Conservation (phyloP, 352 stramenopile species). For the Phytophthora palmivora region DNA sequence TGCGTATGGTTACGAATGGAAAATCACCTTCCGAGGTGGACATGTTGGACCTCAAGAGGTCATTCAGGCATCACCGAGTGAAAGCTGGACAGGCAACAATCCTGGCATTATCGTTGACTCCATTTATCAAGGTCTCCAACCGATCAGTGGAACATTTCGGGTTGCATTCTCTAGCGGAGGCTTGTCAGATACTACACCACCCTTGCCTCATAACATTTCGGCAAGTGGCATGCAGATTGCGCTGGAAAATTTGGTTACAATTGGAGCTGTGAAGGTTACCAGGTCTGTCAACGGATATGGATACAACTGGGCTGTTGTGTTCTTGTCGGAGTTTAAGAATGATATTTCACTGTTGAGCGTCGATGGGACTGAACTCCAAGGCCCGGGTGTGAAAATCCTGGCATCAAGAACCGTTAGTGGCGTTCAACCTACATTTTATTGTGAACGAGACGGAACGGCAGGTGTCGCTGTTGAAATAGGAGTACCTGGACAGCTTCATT, state of each 20-base stretch:
- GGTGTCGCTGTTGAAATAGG: conserved; percentile 47
- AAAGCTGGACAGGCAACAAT: conserved; percentile 95
- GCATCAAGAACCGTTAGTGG: conserved; percentile 76
- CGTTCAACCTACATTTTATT: conserved; percentile 81
- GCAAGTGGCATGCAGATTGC: conserved; percentile 81
- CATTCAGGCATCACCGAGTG: conserved; percentile 84
- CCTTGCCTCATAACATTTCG: conserved; percentile 90
- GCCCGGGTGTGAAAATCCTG: conserved; percentile 86
- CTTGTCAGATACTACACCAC: conserved; percentile 86
- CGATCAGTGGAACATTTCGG: conserved; percentile 93
- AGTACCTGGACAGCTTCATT: conserved; percentile 33
- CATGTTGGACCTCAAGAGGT: conserved; percentile 88
- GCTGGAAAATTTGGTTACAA: conserved; percentile 89
- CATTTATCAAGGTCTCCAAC: conserved; percentile 86
- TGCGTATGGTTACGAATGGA: conserved; percentile 77
- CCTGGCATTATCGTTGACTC: conserved; percentile 84
- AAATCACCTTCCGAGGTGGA: conserved; percentile 76
- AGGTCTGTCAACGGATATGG: conserved; percentile 93
- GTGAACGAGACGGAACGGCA: conserved; percentile 49
- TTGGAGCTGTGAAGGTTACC: conserved; percentile 91
- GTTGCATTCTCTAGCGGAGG: conserved; percentile 70
- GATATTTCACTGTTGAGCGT: conserved; percentile 88
- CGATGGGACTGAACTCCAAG: conserved; percentile 92
- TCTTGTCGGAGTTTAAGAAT: conserved; percentile 86
- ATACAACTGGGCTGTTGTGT: conserved; percentile 96